phyloP scores from a whole-genome alignment of 2,329 filamentous ascomycete genomes.

The Tolypocladium album region DNA sequence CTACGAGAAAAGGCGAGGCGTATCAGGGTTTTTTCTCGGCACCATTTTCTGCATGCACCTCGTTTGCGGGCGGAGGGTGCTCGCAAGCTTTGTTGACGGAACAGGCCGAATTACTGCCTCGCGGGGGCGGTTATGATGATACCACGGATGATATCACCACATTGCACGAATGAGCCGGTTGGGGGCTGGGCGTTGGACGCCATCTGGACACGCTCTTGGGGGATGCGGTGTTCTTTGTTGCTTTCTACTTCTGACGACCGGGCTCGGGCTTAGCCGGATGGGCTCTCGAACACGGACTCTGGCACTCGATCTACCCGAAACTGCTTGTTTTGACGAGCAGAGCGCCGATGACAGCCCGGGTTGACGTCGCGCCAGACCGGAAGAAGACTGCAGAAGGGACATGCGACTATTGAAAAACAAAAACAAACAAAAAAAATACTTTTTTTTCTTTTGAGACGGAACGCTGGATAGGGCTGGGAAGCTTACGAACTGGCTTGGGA shows the following conservation, averaged over 20 bases:
- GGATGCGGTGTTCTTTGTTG: not conserved
- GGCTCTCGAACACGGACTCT: not conserved
- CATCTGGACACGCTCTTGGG: not conserved
- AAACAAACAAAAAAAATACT: constrained; percentile 4
- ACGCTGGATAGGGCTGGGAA: constrained; percentile 4
- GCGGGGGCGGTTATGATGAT: constrained; percentile 18
- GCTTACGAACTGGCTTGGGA: constrained; percentile 6
- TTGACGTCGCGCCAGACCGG: not conserved
- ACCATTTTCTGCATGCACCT: constrained; percentile 6
- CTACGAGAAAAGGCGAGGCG: constrained; percentile 8
- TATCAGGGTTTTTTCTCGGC: constrained; percentile 8
- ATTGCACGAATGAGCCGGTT: constrained; percentile 12
- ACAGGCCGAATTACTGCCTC: constrained; percentile 12
- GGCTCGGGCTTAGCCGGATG: not conserved
- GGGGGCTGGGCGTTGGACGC: not conserved
- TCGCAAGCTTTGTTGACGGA: constrained; percentile 15
- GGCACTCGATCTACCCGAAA: not conserved
- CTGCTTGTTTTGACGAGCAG: not conserved
- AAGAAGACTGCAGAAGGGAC: constrained; percentile 12
- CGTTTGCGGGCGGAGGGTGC: constrained; percentile 8
- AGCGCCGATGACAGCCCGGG: not conserved
- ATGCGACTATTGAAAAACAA: constrained; percentile 7
- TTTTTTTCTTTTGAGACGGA: constrained; percentile 14
- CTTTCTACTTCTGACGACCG: not conserved
- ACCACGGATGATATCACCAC: constrained; percentile 23